Percentiles rank a stretch among this genome's conserved stretches.
Evolutionary conservation across 331 rosid species (phyloP).

Genomic region (Quercus lobata): DNA sequence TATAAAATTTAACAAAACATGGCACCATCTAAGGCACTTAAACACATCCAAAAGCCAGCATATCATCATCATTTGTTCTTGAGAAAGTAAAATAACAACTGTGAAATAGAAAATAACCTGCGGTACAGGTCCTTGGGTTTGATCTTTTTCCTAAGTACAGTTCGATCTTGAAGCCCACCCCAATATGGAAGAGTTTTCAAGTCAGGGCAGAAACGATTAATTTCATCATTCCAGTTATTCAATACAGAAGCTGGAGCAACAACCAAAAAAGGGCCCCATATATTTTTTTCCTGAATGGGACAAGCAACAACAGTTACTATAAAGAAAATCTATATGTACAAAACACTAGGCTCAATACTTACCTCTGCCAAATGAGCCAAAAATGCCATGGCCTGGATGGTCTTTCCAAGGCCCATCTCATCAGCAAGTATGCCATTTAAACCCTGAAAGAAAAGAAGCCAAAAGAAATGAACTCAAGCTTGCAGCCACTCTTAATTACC

Average conservation of each 20-base stretch:
- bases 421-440: conserved; percentile 98
- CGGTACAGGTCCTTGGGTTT: conserved; percentile 89
- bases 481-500: neutral
- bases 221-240: conserved; percentile 99
- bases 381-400: conserved; percentile 98
- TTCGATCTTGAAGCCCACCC: conserved; percentile 88
- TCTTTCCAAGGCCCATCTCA: conserved; percentile 99
- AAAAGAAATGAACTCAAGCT: neutral
- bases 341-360: conserved; percentile 15
- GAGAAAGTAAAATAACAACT: neutral
- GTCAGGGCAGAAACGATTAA: conserved; percentile 94
- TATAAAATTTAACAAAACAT: neutral
- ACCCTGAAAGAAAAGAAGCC: conserved; percentile 51
- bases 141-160: conserved; percentile 85
- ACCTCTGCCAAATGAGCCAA: conserved; percentile 99
- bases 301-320: conserved; percentile 13
- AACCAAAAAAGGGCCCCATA: conserved; percentile 98
- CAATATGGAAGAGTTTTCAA: conserved; percentile 89
- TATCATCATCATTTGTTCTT: neutral
- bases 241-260: conserved; percentile 99
- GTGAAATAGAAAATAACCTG: conserved; percentile 46
- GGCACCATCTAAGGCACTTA: neutral
- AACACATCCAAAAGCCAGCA: neutral
- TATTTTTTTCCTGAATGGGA: conserved; percentile 81
- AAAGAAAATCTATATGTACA: neutral